Percentiles rank a stretch among this genome's conserved stretches.
Evolutionary conservation across 176 grass and related monocot genomes (phyloP).

Genomic region (Triticum urartu): DNA sequence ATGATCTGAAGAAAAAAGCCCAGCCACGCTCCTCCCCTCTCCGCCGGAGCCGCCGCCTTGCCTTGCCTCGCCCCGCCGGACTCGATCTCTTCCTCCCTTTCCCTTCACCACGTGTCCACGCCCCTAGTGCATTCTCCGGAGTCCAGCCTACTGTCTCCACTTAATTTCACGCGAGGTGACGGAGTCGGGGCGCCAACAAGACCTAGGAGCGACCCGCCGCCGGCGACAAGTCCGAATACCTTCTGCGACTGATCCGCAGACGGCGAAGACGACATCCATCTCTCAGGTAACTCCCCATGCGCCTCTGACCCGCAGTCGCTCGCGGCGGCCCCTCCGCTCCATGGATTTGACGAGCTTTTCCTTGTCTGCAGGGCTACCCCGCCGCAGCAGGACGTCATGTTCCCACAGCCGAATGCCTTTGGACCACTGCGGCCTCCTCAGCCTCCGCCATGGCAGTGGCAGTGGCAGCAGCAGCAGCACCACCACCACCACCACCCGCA

Average conservation of each 20-base stretch:
- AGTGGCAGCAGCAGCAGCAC: not conserved
- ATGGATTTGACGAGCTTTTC: not conserved
- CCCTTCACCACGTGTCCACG: not conserved
- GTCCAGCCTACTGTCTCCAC: no score
- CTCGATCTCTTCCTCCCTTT: not conserved
- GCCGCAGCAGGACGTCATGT: slow-evolving; percentile 1
- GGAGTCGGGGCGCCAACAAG: no score
- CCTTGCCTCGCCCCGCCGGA: no score
- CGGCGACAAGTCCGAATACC: no score
- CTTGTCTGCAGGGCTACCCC: not conserved
- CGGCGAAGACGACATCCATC: not conserved
- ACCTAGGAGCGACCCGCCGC: no score
- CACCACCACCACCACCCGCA: not conserved
- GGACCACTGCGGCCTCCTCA: not conserved
- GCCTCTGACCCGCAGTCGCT: no score
- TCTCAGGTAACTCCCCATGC: not conserved
- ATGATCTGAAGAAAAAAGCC: no score
- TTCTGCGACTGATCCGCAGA: not conserved
- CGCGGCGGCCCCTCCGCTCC: not conserved
- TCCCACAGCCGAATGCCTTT: slow-evolving; percentile 24
- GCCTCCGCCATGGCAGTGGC: slow-evolving; percentile 22
- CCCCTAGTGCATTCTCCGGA: no score
- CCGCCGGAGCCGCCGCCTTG: not conserved
- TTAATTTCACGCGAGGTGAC: no score
- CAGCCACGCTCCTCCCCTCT: not conserved